A percentile compares a stretch with the other conserved stretches of the same genome.
These are phyloP conservation scores for Quambalaria eucalypti DNA, from an alignment of 1,284 basidiomycete genomes.

Conservation along the genomic window DNA sequence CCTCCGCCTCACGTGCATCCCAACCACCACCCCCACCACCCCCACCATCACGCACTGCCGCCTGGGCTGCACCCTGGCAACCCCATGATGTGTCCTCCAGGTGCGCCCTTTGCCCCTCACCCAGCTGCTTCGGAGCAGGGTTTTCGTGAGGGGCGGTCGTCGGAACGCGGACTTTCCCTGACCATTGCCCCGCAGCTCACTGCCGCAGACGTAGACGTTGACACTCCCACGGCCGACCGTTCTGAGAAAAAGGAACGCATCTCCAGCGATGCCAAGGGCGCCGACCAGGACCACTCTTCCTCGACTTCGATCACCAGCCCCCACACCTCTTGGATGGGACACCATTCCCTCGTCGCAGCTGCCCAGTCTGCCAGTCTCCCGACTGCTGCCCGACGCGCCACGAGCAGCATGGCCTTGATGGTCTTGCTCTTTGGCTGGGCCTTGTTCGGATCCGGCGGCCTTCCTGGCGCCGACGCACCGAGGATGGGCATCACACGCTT, in stretches of 20 bases:
- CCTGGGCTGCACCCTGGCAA: too few relatives aligned
- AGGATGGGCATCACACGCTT: not conserved
- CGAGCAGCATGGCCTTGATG: constrained; percentile 15
- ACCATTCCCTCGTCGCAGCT: not conserved
- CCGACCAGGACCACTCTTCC: not conserved
- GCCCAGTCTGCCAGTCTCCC: not conserved
- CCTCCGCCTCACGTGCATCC: not conserved
- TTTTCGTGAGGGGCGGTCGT: not conserved
- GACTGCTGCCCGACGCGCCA: not conserved
- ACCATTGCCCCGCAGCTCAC: not conserved
- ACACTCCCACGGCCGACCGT: constrained; percentile 16
- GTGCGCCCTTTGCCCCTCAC: not conserved
- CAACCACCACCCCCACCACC: not conserved
- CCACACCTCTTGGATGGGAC: not conserved
- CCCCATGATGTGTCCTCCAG: too few relatives aligned
- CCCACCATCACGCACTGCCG: not conserved
- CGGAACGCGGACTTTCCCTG: not conserved
- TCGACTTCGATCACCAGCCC: not conserved
- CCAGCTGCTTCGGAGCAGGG: not conserved
- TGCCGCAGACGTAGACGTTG: constrained; percentile 8
- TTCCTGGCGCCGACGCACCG: not conserved
- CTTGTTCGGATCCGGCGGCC: constrained; percentile 10
- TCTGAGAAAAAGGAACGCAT: not conserved
- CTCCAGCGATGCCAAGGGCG: not conserved
- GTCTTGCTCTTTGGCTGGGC: constrained; percentile 17